Evolutionary conservation across 2,329 filamentous ascomycete genomes (phyloP), one percentile per base, ranked within the genome.

Genomic region (Beauveria sp.): DNA sequence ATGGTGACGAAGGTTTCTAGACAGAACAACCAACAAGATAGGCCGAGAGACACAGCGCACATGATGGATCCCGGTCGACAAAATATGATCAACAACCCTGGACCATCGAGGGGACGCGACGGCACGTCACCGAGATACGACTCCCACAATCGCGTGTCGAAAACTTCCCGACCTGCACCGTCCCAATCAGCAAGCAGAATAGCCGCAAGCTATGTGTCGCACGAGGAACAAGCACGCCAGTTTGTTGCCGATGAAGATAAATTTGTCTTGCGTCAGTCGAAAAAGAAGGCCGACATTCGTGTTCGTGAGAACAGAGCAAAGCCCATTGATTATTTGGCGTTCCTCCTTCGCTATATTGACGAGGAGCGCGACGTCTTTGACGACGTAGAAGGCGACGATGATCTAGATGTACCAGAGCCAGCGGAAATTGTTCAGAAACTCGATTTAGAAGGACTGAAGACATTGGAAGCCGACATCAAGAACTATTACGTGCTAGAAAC

Each of bases 281-380:
- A 98, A 81, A 98, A 96, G 80, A 98, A 97, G 79, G 93, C 95
- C 48, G 90, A 93, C 66, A 96, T 99, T 67, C 88, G 95, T 46
- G 92, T 98, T 51, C 90, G 92, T 68, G 93, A 96, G 74, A 89
- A 90, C 12, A 86, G 96, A 67, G 93, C 93, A 61, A 93, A 91
- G 71, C 90, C 93, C 10, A 93, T 98, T 69, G 95, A 99, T 77
- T 93, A 90, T 81, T 83, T 99, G 51, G 91, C 93, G 1, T 95
- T 98, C 70, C 96, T 90, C 64, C 78, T 99, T 65, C 88, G 91
- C 66, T 90, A 93, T 65, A 88, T 98, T 66, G 95, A 99, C 72
- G 82, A 87, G 34, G 90, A 93, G 54, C 87, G 89, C 68, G 88
- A 96, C 71, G 76, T 93, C 45, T 90, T 97, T 65, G 93, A 97